Conservation (phyloP, 805 yeast genomes). For the Teunomyces gatunensis region DNA sequence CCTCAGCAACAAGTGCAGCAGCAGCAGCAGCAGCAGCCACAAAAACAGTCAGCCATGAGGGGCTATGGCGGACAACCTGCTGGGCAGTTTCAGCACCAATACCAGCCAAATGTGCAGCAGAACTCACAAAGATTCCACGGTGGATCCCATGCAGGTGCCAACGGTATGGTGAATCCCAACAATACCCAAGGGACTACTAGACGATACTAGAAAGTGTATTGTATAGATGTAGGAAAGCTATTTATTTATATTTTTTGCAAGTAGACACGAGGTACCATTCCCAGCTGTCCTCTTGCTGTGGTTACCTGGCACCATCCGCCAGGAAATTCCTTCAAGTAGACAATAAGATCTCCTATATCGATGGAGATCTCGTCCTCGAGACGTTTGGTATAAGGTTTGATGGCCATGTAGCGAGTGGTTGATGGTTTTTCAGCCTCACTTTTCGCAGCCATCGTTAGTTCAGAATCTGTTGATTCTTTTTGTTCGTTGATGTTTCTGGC, state of each 20-base stretch:
- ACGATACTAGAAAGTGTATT: conserved; percentile 1
- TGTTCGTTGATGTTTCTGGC: conserved; percentile 10
- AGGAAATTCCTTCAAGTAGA: conserved; percentile 20
- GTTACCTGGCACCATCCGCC: conserved; percentile 42
- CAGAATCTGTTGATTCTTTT: neutral
- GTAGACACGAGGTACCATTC: conserved; percentile 36
- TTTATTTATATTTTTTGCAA: conserved; percentile 11
- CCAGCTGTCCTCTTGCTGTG: conserved; percentile 15
- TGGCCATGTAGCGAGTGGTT: conserved; percentile 17
- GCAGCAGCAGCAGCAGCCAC: conserved; percentile 7
- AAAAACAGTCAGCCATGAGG: conserved; percentile 6
- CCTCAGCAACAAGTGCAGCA: conserved; percentile 5
- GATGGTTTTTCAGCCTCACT: neutral
- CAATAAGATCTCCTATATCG: conserved; percentile 28
- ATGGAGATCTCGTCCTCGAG: conserved; percentile 36
- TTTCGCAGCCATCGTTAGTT: neutral
- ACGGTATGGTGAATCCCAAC: neutral
- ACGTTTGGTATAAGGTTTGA: conserved; percentile 24
- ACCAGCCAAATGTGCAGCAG: conserved; percentile 7
- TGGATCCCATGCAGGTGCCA: neutral
- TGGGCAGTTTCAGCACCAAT: conserved; percentile 9
- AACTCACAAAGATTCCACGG: neutral
- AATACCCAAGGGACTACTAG: conserved; percentile 6
- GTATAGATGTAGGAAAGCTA: neutral
- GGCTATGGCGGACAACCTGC: conserved; percentile 5